Conservation (phyloP, 176 grass and related monocot species). For the Panicum miliaceum region DNA sequence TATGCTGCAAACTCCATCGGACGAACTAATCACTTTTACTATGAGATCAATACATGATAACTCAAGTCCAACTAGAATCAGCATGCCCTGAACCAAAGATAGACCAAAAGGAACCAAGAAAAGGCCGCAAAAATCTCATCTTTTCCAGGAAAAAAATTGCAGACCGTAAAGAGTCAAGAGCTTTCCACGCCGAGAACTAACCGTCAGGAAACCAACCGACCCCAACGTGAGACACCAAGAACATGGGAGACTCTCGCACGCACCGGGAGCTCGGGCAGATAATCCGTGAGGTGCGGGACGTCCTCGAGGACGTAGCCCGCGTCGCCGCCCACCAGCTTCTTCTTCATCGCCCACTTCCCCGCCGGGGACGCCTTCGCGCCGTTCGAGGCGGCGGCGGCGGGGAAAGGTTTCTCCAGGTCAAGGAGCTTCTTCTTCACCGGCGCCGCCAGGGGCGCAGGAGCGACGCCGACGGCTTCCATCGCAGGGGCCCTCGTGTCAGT, state of each 20-base stretch:
- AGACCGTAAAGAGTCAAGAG: background rate
- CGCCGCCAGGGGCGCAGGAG: constrained; percentile 39
- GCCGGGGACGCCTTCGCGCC: constrained; percentile 25
- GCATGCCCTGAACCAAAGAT: background rate
- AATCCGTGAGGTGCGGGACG: constrained; percentile 92
- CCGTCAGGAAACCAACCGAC: constrained; percentile 31
- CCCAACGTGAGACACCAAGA: constrained; percentile 29
- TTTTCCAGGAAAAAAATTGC: background rate
- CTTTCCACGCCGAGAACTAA: constrained; percentile 35
- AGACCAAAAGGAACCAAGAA: background rate
- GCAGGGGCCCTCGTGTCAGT: constrained; percentile 4
- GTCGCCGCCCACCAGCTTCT: constrained; percentile 76
- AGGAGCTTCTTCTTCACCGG: constrained; percentile 48
- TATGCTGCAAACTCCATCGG: background rate
- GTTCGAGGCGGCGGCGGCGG: background rate
- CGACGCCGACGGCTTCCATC: constrained; percentile 50
- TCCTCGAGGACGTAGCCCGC: constrained; percentile 91
- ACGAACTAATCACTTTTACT: constrained; percentile 18
- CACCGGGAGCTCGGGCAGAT: constrained; percentile 75
- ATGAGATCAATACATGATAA: background rate
- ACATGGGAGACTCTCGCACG: constrained; percentile 39
- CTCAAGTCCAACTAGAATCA: constrained; percentile 4
- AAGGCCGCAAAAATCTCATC: background rate
- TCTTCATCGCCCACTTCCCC: constrained; percentile 51
- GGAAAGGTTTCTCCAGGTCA: constrained; percentile 51